Percentiles rank a stretch among this genome's conserved stretches.
Evolutionary conservation across 495 filamentous ascomycete species (phyloP).

Genomic region (Annulohypoxylon nitens): DNA sequence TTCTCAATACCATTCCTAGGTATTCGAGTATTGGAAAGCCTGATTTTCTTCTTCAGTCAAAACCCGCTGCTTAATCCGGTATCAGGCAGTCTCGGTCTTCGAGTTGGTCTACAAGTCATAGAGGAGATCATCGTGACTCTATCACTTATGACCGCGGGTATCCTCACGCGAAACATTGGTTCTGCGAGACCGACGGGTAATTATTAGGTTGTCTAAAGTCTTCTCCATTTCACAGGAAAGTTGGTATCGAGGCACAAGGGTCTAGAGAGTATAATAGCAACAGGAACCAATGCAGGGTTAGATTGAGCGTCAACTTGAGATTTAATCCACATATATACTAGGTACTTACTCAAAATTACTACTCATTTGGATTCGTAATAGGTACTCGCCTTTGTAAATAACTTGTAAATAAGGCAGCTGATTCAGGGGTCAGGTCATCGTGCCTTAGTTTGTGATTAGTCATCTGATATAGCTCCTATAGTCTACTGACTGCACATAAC

Average conservation of each 20-base stretch:
- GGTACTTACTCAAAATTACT: neutral
- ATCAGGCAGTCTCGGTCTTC: constrained; percentile 44
- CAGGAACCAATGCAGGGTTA: neutral
- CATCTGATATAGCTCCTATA: neutral
- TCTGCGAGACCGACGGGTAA: neutral
- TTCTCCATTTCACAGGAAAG: neutral
- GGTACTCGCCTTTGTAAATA: too few relatives aligned
- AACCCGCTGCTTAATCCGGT: constrained; percentile 43
- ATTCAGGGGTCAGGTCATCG: too few relatives aligned
- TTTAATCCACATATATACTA: neutral
- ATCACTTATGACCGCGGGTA: constrained; percentile 45
- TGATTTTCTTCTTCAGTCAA: constrained; percentile 47
- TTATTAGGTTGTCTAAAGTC: neutral
- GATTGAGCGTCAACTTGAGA: neutral
- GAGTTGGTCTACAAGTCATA: constrained; percentile 49
- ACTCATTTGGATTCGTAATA: too few relatives aligned
- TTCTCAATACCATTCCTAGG: constrained; percentile 50
- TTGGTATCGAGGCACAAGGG: neutral
- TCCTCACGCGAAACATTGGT: constrained; percentile 50
- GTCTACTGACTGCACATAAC: neutral
- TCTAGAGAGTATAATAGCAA: neutral
- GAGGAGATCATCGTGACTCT: constrained; percentile 53
- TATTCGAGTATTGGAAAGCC: constrained; percentile 48
- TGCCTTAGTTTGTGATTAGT: too few relatives aligned
- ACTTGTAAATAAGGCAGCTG: too few relatives aligned